Evolutionary conservation across 352 stramenopile genomes (phyloP), one percentile per base, ranked within the genome.

Genomic region (Phytophthora fragariae): DNA sequence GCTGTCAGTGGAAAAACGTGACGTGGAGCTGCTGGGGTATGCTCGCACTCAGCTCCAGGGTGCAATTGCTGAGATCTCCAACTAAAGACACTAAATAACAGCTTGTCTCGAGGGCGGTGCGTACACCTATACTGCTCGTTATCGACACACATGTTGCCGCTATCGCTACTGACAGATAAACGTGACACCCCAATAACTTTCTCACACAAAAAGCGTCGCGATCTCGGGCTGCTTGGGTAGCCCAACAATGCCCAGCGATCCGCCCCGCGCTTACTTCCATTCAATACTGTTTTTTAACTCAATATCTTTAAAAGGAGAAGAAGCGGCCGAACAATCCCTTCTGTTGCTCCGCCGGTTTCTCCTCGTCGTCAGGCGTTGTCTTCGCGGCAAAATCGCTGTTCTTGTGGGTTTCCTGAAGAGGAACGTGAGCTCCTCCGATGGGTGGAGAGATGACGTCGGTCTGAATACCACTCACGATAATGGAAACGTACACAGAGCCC

Each of bases 391-490:
- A 52, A 11, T 87, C 69, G n/a, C 17, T 61, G 53, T 46, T 59
- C 46, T 71, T 81, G 19, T 73, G 44, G 8, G 73, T 62, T 53
- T 78, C 77, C 57, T 91, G 77, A 31, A 91, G 57, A n/a, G 83
- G 68, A 55, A 81, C 72, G 55, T 89, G 86, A 15, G 75, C 65
- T 12, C 70, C 68, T 58, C 84, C 81, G 57, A 95, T 88, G 1
- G 89, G 88, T 12, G 89, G 89, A 31, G 88, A 92, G 60, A 95
- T 93, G 24, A 94, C 49, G 62, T 96, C 89, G 3, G 88, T 96
- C 72, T 95, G 89, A 56, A 97, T 97, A 47, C 90, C 90, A 52
- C 87, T 95, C 46, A 97, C 90, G 55, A 97, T 95, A 78, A 97
- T 95, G 60, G 90, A 95, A 29, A 97, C 90, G 63, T 95, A 84